These are phyloP conservation scores for Termitomyces sp. DNA, from an alignment of 1,284 basidiomycete genomes.

Conservation along the genomic window DNA sequence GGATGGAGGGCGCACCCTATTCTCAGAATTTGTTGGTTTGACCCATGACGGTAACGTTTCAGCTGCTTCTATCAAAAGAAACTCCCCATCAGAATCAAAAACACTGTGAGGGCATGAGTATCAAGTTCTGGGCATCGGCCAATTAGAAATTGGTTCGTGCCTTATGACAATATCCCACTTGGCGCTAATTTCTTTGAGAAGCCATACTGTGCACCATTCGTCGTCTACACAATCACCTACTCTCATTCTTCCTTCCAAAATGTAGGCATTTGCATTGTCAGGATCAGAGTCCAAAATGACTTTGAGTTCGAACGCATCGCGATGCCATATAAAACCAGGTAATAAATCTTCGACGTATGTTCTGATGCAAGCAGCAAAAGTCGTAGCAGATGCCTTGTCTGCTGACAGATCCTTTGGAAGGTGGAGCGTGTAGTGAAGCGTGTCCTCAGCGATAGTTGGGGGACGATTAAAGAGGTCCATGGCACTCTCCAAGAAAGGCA, in stretches of 20 bases:
- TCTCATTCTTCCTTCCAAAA: constrained; percentile 75
- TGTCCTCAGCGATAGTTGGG: constrained; percentile 80
- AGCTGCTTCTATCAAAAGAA: constrained; percentile 94
- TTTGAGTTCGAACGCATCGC: constrained; percentile 82
- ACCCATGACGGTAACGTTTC: constrained; percentile 89
- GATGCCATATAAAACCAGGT: constrained; percentile 79
- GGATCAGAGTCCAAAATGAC: constrained; percentile 43
- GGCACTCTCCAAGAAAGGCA: background rate
- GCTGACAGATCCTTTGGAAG: constrained; percentile 44
- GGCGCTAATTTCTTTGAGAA: constrained; percentile 70
- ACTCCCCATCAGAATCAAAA: constrained; percentile 92
- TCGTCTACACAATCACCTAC: constrained; percentile 94
- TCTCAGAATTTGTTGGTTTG: constrained; percentile 83
- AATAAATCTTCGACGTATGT: constrained; percentile 55
- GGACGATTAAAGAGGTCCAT: constrained; percentile 64
- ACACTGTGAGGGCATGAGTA: constrained; percentile 40
- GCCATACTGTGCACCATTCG: constrained; percentile 93
- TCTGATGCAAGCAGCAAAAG: constrained; percentile 67
- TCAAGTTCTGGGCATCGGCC: background rate
- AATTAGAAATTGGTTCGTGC: constrained; percentile 32
- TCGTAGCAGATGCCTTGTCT: constrained; percentile 60
- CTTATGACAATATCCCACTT: constrained; percentile 77
- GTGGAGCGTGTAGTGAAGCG: constrained; percentile 72
- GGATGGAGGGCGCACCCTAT: constrained; percentile 66
- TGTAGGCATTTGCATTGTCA: constrained; percentile 34